Percentiles rank a stretch among this genome's conserved stretches.
Evolutionary conservation across 2,329 filamentous ascomycete genomes (phyloP).

Genomic region (Alternaria hordeiaustralica): DNA sequence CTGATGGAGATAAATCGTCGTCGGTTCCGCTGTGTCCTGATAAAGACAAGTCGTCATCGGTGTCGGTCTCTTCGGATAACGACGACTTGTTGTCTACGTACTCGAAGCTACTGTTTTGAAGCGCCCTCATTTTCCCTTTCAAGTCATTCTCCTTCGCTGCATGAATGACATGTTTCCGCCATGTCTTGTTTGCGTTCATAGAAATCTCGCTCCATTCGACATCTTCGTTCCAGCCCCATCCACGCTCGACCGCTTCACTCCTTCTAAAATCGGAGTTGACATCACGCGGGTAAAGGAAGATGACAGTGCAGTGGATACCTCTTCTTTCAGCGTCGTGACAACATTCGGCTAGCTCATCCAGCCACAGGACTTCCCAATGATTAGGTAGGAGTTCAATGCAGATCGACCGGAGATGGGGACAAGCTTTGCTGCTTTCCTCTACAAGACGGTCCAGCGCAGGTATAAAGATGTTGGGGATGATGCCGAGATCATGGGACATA

Average conservation of each 20-base stretch:
- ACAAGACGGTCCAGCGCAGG: neutral
- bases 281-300: neutral
- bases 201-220: neutral
- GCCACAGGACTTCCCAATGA: neutral
- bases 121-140: neutral
- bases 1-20: too few relatives aligned
- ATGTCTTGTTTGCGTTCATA: neutral
- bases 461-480: neutral
- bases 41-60: too few relatives aligned
- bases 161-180: neutral
- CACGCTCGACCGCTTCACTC: neutral
- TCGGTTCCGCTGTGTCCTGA: too few relatives aligned
- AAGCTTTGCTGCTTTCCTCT: neutral
- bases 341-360: neutral
- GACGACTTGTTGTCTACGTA: neutral
- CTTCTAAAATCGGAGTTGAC: neutral
- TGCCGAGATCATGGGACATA: neutral
- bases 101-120: neutral
- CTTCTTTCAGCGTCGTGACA: neutral
- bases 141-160: neutral
- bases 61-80: neutral
- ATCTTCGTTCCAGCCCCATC: neutral
- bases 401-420: neutral
- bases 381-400: neutral
- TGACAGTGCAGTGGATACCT: neutral